Conservation (phyloP, 208 protist species). For the Trypanosoma lewisi region DNA sequence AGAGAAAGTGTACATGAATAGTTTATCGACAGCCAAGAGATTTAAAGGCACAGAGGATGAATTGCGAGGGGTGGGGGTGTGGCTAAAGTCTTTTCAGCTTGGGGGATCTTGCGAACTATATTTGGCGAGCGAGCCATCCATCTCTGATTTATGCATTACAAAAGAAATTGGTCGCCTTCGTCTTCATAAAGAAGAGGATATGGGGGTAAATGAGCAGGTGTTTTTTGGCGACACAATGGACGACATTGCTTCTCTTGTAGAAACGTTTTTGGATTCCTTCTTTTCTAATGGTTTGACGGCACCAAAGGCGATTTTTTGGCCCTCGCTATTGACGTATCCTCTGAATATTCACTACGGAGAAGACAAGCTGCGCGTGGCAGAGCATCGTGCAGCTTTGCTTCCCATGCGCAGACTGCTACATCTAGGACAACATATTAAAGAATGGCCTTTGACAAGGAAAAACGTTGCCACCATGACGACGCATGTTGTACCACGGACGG, state of each 20-base stretch:
- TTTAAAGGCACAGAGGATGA: slow-evolving; percentile 23
- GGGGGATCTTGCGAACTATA: slow-evolving; percentile 9
- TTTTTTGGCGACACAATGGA: slow-evolving; percentile 33
- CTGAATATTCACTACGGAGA: slow-evolving; percentile 59
- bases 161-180: slow-evolving; percentile 4
- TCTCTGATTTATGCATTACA: neutral
- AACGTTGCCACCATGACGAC: neutral
- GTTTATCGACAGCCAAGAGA: neutral
- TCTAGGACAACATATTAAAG: slow-evolving; percentile 25
- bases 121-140: slow-evolving; percentile 23
- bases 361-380: slow-evolving; percentile 30
- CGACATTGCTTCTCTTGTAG: slow-evolving; percentile 37
- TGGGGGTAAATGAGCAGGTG: slow-evolving; percentile 39
- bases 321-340: slow-evolving; percentile 37
- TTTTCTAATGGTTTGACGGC: slow-evolving; percentile 13
- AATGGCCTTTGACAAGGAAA: slow-evolving; percentile 30
- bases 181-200: neutral
- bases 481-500: slow-evolving; percentile 18
- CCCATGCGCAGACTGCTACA: slow-evolving; percentile 40
- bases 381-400: slow-evolving; percentile 60
- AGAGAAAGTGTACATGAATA: neutral
- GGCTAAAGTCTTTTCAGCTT: slow-evolving; percentile 10
- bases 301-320: slow-evolving; percentile 54
- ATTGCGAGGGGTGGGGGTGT: slow-evolving; percentile 6
- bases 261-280: slow-evolving; percentile 25